Base-by-base conservation (phyloP, 768 basidiomycete genomes). In the Podaxis rugospora region DNA sequence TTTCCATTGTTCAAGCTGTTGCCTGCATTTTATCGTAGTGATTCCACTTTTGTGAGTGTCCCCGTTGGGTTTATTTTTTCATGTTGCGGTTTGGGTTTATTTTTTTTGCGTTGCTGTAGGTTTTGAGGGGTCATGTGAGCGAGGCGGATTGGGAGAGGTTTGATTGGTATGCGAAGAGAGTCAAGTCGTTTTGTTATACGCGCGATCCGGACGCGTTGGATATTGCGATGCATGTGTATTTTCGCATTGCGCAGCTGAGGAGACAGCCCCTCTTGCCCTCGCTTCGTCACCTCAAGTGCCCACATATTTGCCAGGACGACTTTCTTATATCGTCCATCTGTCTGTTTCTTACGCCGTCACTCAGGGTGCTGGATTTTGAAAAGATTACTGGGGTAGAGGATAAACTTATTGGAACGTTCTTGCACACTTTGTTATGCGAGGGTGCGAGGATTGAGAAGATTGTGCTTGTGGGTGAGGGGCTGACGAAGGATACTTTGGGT, bases 211-310 rank as follows among this genome's bases (percentile, higher is more conserved):
- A 67, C 18, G 59, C 64, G 13, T 64, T 71, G 25, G 71, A 72
- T 55, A 71, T 74, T 23, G 73, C 72, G 16, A 72, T 72, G 71
- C 72, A 74, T 47, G 72, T 73, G 28, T 74, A 74, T 64, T 73
- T 73, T 57, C 66, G 72, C 14, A 66, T 74, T 5, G 72, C 72
- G 1, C 72, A 73, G 47, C 62, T 73, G 1, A 70, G 69, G 16
- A 57, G 62, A 21, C 46, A 62, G n/a, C 70, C 73, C 0, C 47
- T 74, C 0, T 61, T 74, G 2, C 72, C 72, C 1, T 66, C 57
- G 18, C 62, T 73, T 5, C 71, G 67, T 4, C 68, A 71, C 27
- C 67, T 74, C 23, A 65, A 66, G 21, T 74, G 71, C 50, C 72
- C 71, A 5, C 64, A 67, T 23, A 69, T 67, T 14, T 70, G 63